Conservation (phyloP, 176 grass and related monocot genomes). For the Ensete glaucum region DNA sequence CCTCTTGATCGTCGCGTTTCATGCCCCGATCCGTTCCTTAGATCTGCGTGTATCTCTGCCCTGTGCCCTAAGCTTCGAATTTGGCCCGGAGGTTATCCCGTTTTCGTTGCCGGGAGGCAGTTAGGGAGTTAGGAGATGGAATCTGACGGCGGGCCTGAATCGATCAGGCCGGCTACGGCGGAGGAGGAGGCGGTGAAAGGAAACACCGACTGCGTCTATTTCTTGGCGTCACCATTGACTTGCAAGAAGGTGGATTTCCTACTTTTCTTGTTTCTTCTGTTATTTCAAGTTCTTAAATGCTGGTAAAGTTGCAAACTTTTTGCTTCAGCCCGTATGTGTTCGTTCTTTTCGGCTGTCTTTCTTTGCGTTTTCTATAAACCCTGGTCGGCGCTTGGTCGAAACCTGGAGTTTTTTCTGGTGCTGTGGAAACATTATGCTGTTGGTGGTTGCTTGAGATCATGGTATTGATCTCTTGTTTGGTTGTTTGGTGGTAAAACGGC, state of each 20-base stretch:
- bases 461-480: too few species aligned
- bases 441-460: neutral
- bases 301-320: neutral
- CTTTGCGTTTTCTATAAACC: neutral
- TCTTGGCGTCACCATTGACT: conserved; percentile 90
- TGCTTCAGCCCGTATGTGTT: neutral
- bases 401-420: too few species aligned
- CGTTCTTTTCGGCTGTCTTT: neutral
- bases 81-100: conserved; percentile 26
- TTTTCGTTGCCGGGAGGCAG: neutral
- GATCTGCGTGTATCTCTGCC: too few species aligned
- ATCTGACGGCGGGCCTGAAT: neutral
- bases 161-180: conserved; percentile 25
- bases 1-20: too few species aligned
- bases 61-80: too few species aligned
- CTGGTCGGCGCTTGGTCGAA: too few species aligned
- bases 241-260: conserved; percentile 71
- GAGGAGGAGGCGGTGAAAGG: conserved; percentile 76
- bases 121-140: conserved; percentile 1
- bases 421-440: neutral
- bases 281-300: neutral
- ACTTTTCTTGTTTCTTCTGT: neutral
- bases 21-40: too few species aligned
- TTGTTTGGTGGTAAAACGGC: too few species aligned
- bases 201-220: conserved; percentile 94